Conservation (phyloP, 768 basidiomycete species). For the Coprinopsis marcescibilis region DNA sequence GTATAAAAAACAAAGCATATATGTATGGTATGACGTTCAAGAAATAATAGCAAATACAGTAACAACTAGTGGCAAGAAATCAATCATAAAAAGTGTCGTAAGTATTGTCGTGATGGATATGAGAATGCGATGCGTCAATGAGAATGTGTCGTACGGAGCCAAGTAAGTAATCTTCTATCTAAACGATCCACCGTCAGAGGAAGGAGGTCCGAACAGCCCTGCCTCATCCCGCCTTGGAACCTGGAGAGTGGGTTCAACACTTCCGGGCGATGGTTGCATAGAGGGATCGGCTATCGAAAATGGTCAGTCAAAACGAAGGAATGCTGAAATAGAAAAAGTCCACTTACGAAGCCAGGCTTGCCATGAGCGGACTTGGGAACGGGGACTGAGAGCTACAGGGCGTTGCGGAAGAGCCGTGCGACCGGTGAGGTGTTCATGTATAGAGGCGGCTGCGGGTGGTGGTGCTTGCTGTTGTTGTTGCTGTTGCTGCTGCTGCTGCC, state of each 20-base stretch:
- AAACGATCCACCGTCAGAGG: conserved; percentile 19
- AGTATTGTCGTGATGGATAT: background rate
- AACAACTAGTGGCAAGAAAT: background rate
- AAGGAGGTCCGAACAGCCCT: conserved; percentile 75
- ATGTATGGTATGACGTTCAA: background rate
- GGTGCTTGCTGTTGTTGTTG: background rate
- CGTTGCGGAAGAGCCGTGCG: conserved; percentile 15
- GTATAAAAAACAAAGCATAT: background rate
- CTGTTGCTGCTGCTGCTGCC: conserved; percentile 13
- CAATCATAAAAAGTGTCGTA: background rate
- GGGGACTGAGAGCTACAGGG: conserved; percentile 21
- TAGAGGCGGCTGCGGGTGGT: conserved; percentile 14
- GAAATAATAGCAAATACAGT: background rate
- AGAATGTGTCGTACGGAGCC: background rate
- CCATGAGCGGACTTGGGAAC: conserved; percentile 49
- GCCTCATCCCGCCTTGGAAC: conserved; percentile 55
- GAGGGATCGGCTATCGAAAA: conserved; percentile 48
- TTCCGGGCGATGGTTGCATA: conserved; percentile 54
- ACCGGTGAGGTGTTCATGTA: conserved; percentile 9
- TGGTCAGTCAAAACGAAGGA: background rate
- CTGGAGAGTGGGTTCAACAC: conserved; percentile 51
- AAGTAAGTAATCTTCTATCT: conserved; percentile 1
- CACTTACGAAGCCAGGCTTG: conserved; percentile 57
- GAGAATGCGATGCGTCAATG: too few relatives aligned
- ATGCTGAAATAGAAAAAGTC: conserved; percentile 1